A percentile compares a stretch with the other conserved stretches of the same genome.
phyloP scores from a whole-genome alignment of 257 asterid species.

The Striga asiatica region DNA sequence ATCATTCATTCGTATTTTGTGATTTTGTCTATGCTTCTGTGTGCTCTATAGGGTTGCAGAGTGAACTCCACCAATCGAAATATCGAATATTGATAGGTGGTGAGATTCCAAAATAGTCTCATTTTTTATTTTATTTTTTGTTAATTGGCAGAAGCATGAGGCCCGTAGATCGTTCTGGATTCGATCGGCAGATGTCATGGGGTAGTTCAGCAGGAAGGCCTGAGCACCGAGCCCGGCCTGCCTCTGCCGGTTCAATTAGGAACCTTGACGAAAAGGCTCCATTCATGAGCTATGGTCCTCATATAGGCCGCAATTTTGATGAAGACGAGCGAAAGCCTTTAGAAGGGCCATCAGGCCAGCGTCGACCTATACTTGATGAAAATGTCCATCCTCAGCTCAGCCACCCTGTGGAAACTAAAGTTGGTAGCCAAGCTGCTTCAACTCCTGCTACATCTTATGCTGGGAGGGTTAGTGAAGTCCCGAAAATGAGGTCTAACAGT shows the following conservation, averaged over 20 bases:
- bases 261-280: constrained; percentile 63
- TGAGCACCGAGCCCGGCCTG: constrained; percentile 65
- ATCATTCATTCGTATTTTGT: no score
- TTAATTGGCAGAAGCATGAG: constrained; percentile 50
- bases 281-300: constrained; percentile 39
- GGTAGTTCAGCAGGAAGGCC: constrained; percentile 58
- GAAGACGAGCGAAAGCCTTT: constrained; percentile 95
- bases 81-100: not conserved
- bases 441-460: constrained; percentile 42
- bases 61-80: no score
- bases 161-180: constrained; percentile 52
- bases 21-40: not conserved
- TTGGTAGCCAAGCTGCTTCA: constrained; percentile 31
- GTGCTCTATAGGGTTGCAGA: no score
- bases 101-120: not conserved
- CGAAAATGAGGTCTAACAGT: constrained; percentile 30
- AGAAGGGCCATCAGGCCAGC: constrained; percentile 74
- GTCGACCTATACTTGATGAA: constrained; percentile 65
- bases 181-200: constrained; percentile 63
- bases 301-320: constrained; percentile 74
- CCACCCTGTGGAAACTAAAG: constrained; percentile 34
- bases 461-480: constrained; percentile 44
- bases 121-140: constrained; percentile 8
- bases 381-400: constrained; percentile 32
- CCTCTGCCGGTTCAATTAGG: constrained; percentile 64